Evolutionary conservation across 169 alveolate genomes (phyloP).

Genomic region (Cryptosporidium andersoni): DNA sequence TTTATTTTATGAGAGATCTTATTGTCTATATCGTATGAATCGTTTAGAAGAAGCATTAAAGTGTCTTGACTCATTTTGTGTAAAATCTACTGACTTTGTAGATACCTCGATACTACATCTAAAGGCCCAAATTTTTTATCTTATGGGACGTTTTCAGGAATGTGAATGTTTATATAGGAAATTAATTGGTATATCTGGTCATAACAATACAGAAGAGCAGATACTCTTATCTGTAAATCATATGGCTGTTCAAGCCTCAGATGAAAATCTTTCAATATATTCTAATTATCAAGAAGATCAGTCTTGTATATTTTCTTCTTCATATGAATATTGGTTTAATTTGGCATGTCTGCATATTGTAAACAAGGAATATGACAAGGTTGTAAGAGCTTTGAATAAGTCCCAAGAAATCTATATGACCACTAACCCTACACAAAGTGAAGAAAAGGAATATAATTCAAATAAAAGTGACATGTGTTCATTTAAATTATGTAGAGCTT

Average conservation of each 20-base stretch:
- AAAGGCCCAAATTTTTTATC: slow-evolving; percentile 40
- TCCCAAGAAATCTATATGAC: slow-evolving; percentile 34
- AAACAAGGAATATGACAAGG: slow-evolving; percentile 34
- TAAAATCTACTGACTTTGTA: slow-evolving; percentile 1
- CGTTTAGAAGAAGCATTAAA: slow-evolving; percentile 41
- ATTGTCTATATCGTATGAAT: slow-evolving; percentile 57
- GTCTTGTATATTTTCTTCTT: slow-evolving; percentile 9
- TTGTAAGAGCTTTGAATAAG: slow-evolving; percentile 47
- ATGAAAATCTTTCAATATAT: neutral
- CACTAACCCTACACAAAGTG: neutral
- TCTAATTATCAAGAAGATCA: slow-evolving; percentile 30
- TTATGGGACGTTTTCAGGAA: slow-evolving; percentile 44
- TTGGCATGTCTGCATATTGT: slow-evolving; percentile 33
- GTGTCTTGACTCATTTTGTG: slow-evolving; percentile 32
- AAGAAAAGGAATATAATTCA: slow-evolving; percentile 1
- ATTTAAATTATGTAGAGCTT: slow-evolving; percentile 42
- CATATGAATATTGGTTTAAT: slow-evolving; percentile 62
- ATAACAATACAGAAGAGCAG: slow-evolving; percentile 16
- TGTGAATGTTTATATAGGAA: slow-evolving; percentile 13
- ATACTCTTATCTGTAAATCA: slow-evolving; percentile 38
- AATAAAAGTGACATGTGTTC: slow-evolving; percentile 46
- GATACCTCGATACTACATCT: slow-evolving; percentile 37
- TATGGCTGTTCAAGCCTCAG: slow-evolving; percentile 37
- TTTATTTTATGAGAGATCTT: slow-evolving; percentile 67
- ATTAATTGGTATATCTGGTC: neutral